Percentiles rank a stretch among this genome's conserved stretches.
Conservation (phyloP, 2,329 filamentous ascomycete species). For the Hypoxylon sp. region DNA sequence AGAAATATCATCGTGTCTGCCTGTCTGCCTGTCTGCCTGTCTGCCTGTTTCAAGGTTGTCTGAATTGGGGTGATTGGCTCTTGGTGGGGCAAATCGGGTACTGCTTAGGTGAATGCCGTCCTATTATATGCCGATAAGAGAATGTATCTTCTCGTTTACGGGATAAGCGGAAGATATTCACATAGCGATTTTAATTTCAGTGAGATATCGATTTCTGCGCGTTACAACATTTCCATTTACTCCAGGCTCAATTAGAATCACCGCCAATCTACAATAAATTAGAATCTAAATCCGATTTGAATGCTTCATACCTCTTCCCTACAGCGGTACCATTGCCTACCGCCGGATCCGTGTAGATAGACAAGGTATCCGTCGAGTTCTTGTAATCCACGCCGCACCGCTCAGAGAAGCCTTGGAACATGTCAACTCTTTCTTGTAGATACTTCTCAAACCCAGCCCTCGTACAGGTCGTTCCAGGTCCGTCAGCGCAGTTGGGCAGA, state of each 20-base stretch:
- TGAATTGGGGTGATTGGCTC: background rate
- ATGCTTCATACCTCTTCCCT: slow-evolving; percentile 51
- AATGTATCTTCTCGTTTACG: too few relatives aligned
- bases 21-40: background rate
- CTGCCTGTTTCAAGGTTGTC: background rate
- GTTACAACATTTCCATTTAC: too few relatives aligned
- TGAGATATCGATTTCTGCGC: background rate
- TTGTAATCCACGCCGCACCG: slow-evolving; percentile 55
- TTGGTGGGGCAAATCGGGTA: background rate
- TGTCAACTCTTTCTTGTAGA: slow-evolving; percentile 56
- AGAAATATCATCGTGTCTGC: slow-evolving; percentile 15
- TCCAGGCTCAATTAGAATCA: background rate
- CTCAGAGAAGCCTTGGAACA: slow-evolving; percentile 60
- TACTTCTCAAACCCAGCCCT: slow-evolving; percentile 58
- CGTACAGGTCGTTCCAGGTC: slow-evolving; percentile 62
- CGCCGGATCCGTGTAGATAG: slow-evolving; percentile 49
- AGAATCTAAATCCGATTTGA: slow-evolving; percentile 22
- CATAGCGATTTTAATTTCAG: too few relatives aligned
- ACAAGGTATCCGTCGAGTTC: slow-evolving; percentile 51
- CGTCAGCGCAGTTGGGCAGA: slow-evolving; percentile 60
- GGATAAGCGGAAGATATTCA: too few relatives aligned
- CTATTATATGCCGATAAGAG: background rate
- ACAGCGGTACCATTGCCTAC: slow-evolving; percentile 52
- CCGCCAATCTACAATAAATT: background rate
- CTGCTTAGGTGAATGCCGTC: background rate